These are phyloP conservation scores for Solanum neorickii DNA, from an alignment of 257 asterid genomes.

Conservation along the genomic window DNA sequence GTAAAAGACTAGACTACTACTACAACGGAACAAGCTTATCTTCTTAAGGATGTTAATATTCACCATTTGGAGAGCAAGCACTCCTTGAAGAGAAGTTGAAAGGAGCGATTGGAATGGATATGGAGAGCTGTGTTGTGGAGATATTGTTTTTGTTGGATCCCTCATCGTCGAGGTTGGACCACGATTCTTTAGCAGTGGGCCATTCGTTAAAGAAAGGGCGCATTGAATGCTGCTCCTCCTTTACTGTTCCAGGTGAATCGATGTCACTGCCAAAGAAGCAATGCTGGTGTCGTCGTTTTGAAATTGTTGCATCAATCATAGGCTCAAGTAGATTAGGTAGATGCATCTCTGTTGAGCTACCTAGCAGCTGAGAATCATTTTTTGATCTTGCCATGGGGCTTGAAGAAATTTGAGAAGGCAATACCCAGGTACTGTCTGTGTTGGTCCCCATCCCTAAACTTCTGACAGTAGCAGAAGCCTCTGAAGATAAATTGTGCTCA, in stretches of 20 bases:
- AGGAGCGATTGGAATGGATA: conserved; percentile 58
- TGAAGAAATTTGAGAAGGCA: conserved; percentile 57
- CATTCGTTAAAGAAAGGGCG: conserved; percentile 85
- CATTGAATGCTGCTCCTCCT: conserved; percentile 65
- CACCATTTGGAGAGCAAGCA: conserved; percentile 54
- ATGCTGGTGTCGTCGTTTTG: conserved; percentile 60
- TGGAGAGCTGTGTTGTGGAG: conserved; percentile 79
- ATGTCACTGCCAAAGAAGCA: conserved; percentile 54
- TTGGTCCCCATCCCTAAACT: conserved; percentile 47
- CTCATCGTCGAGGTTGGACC: conserved; percentile 61
- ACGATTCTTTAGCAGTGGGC: conserved; percentile 73
- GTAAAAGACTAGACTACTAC: neutral
- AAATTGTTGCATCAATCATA: conserved; percentile 21
- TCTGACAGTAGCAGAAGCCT: conserved; percentile 43
- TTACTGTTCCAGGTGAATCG: conserved; percentile 29
- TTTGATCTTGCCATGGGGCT: conserved; percentile 38
- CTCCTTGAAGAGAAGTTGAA: conserved; percentile 49
- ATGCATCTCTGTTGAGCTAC: conserved; percentile 34
- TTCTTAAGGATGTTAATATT: conserved; percentile 6
- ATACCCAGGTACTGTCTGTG: conserved; percentile 46
- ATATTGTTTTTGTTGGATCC: conserved; percentile 43
- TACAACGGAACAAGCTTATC: neutral
- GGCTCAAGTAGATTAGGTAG: conserved; percentile 37
- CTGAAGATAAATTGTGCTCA: conserved; percentile 42
- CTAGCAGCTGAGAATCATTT: conserved; percentile 35